Evolutionary conservation across 257 asterid species (phyloP).

Genomic region (Penstemon davidsonii): DNA sequence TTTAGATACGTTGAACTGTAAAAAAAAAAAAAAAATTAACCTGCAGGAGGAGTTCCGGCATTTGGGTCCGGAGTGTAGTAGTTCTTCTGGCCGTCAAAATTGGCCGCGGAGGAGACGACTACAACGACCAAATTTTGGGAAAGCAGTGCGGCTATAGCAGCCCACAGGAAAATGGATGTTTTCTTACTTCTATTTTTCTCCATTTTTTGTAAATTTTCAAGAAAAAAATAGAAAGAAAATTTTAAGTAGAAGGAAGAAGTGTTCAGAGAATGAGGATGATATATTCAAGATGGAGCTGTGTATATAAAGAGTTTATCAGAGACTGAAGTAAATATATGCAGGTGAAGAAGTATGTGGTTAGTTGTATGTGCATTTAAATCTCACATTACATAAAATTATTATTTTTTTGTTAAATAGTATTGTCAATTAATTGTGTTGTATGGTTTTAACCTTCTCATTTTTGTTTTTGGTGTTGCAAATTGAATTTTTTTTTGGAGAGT

Average conservation of each 20-base stretch:
- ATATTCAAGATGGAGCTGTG: constrained; percentile 27
- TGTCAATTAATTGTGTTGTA: background rate
- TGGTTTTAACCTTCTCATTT: background rate
- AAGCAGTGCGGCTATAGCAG: constrained; percentile 48
- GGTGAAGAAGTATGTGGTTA: constrained; percentile 69
- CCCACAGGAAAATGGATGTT: constrained; percentile 51
- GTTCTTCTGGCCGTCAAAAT: constrained; percentile 60
- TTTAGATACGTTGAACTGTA: no score
- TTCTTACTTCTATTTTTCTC: constrained; percentile 29
- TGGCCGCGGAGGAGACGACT: constrained; percentile 32
- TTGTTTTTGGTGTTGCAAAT: background rate
- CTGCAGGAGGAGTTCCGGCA: constrained; percentile 48
- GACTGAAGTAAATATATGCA: constrained; percentile 59
- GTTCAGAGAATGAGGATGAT: constrained; percentile 26
- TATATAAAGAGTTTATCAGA: constrained; percentile 42
- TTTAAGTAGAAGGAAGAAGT: background rate
- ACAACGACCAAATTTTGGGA: background rate
- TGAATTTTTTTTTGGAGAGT: background rate
- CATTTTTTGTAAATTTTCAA: constrained; percentile 23
- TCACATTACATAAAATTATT: background rate
- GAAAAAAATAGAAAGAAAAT: background rate
- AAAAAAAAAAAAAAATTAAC: constrained; percentile 17
- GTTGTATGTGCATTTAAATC: constrained; percentile 12
- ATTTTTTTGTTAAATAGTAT: background rate
- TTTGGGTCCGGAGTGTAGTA: constrained; percentile 63